Evolutionary conservation across 176 grass and related monocot species (phyloP), one percentile per base, ranked within the genome.

Genomic region (Cenchrus fungigraminus): DNA sequence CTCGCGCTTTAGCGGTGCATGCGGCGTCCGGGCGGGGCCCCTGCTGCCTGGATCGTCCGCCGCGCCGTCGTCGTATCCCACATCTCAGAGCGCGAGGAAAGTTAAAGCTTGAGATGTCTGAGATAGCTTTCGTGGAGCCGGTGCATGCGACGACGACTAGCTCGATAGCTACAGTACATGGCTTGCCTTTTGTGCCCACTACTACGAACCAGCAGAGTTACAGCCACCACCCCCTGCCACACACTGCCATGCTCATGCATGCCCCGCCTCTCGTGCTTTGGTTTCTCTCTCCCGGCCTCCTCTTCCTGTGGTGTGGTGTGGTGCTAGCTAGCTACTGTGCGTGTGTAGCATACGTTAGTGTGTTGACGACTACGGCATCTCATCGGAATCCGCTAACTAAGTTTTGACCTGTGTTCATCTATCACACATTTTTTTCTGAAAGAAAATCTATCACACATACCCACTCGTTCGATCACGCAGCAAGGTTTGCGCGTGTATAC

Each of bases 141-240:
- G 68, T 2, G 4, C 6, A 25, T 25, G 22, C 22, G 22, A 25
- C 22, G 22, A 25, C 22, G 20, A 1, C 37, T 40, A 40, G 17
- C 45, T 32, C 12, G 15, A 25, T 49, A 58, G 68, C 32, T 9
- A 11, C 9, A 49, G 71, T 79, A 62, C 76, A 52, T 42, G 37
- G 40, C 52, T 61, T 76, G 68, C 70, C 78, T 76, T 82, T 82
- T 52, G 25, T 79, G 61, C 11, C 42, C 77, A 40, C 37, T 40
- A 25, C 7, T 13, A 12, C 56, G 12, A 46, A 8, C 44, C 45
- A 46, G 17, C 2, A 40, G 37, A 40, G 22, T 25, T 25, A 25
- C 22, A 25, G 37, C 37, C 37, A 2, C 37, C 37, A 40, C 37
- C 47, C 19, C 42, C 74, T 44, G 54, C 17, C 6, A 59, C 31